phyloP scores from a whole-genome alignment of 495 filamentous ascomycete species.

The Pseudoneurospora amorphoporcata region DNA sequence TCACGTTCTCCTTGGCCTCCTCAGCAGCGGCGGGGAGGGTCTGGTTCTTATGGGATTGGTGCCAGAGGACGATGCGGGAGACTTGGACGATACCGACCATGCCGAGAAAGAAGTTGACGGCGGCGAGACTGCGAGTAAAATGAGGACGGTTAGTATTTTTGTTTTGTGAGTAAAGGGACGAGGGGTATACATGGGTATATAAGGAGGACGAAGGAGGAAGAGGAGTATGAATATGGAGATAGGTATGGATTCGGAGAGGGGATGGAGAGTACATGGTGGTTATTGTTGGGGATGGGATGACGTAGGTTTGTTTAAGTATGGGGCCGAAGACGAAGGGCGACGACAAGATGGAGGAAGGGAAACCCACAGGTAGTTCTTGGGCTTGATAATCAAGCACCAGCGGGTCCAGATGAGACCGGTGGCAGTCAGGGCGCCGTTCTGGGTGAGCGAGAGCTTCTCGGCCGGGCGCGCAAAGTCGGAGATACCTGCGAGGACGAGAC shows the following conservation, averaged over 20 bases:
- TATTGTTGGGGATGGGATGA: neutral
- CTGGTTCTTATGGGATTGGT: slow-evolving; percentile 51
- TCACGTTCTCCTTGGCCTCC: slow-evolving; percentile 36
- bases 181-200: neutral
- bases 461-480: slow-evolving; percentile 88
- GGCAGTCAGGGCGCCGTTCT: slow-evolving; percentile 75
- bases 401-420: slow-evolving; percentile 98
- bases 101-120: slow-evolving; percentile 97
- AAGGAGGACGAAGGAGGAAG: neutral
- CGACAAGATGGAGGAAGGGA: neutral
- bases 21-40: slow-evolving; percentile 34
- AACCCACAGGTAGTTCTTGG: slow-evolving; percentile 74
- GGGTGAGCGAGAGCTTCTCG: slow-evolving; percentile 79
- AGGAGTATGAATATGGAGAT: neutral
- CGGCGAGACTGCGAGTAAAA: slow-evolving; percentile 54
- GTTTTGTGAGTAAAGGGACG: neutral
- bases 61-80: slow-evolving; percentile 61
- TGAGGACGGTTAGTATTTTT: neutral
- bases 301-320: neutral
- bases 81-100: slow-evolving; percentile 77
- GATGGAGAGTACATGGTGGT: neutral
- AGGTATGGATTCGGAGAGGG: neutral
- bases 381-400: slow-evolving; percentile 96
- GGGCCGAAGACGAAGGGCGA: slow-evolving; percentile 1
- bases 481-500: slow-evolving; percentile 80